These are phyloP conservation scores for Cadophora sp. DNA, from an alignment of 2,329 filamentous ascomycete genomes.

Conservation along the genomic window DNA sequence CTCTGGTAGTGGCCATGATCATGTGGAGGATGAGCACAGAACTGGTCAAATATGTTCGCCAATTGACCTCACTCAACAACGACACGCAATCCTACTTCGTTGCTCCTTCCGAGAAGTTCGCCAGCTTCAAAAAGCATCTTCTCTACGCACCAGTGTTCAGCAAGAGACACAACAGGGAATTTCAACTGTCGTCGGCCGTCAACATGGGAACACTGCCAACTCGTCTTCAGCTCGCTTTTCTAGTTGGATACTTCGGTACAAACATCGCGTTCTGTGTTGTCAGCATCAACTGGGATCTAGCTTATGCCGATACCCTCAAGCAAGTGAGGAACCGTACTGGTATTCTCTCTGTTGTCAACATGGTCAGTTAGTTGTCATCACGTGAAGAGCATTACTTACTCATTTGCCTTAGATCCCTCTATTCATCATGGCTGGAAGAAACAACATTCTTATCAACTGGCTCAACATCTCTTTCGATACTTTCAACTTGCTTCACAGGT, in stretches of 20 bases:
- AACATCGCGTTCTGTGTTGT: slow-evolving; percentile 81
- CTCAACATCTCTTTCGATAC: slow-evolving; percentile 81
- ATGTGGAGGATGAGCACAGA: slow-evolving; percentile 69
- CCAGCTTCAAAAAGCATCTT: slow-evolving; percentile 72
- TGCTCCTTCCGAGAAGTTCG: slow-evolving; percentile 55
- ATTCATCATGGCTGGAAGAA: slow-evolving; percentile 76
- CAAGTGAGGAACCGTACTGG: slow-evolving; percentile 73
- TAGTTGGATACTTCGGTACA: slow-evolving; percentile 70
- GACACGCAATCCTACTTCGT: slow-evolving; percentile 83
- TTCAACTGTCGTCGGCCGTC: slow-evolving; percentile 71
- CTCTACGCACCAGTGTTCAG: slow-evolving; percentile 74
- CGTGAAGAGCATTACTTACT: slow-evolving; percentile 23
- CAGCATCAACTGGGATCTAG: slow-evolving; percentile 63
- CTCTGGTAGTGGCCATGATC: slow-evolving; percentile 67
- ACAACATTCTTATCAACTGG: slow-evolving; percentile 77
- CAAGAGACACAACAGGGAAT: slow-evolving; percentile 78
- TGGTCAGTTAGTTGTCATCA: slow-evolving; percentile 55
- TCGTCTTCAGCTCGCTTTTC: slow-evolving; percentile 75
- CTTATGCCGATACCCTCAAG: slow-evolving; percentile 51
- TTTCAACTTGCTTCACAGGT: slow-evolving; percentile 82
- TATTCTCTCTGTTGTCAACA: slow-evolving; percentile 74
- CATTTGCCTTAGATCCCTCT: slow-evolving; percentile 59
- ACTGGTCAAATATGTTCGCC: slow-evolving; percentile 72
- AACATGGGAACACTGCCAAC: slow-evolving; percentile 80
- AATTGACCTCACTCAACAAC: slow-evolving; percentile 77